These are phyloP conservation scores for Toxicodendron radicans DNA, from an alignment of 345 rosid genomes.

Conservation along the genomic window DNA sequence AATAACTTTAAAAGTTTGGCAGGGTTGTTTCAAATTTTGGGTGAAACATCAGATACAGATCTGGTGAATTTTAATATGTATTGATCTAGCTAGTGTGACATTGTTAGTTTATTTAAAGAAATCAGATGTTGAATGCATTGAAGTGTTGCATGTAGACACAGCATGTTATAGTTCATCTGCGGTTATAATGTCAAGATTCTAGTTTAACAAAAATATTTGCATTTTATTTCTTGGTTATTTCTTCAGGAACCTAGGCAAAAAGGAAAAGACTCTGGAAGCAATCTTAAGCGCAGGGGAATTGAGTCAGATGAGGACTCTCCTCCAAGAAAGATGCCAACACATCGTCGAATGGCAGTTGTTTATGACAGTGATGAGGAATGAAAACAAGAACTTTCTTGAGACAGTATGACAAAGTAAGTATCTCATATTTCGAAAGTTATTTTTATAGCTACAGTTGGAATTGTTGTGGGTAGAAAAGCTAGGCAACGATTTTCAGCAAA, in stretches of 20 bases:
- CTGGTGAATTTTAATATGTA: background rate
- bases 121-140: background rate
- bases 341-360: conserved; percentile 83
- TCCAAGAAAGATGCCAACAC: conserved; percentile 69
- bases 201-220: background rate
- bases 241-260: conserved; percentile 61
- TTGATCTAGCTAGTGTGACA: background rate
- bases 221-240: background rate
- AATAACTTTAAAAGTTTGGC: background rate
- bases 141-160: background rate
- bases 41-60: background rate
- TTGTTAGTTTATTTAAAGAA: background rate
- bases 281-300: conserved; percentile 69
- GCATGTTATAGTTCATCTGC: background rate
- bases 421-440: background rate
- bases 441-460: background rate
- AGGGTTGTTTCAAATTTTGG: background rate
- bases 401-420: conserved; percentile 2
- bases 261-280: conserved; percentile 49
- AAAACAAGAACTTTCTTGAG: conserved; percentile 6
- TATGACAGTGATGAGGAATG: conserved; percentile 89
- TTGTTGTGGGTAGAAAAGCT: background rate
- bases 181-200: background rate
- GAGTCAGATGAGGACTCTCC: conserved; percentile 93
- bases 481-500: background rate